phyloP scores from a whole-genome alignment of 164 flowering plant genomes.

The Vitis cinerea region DNA sequence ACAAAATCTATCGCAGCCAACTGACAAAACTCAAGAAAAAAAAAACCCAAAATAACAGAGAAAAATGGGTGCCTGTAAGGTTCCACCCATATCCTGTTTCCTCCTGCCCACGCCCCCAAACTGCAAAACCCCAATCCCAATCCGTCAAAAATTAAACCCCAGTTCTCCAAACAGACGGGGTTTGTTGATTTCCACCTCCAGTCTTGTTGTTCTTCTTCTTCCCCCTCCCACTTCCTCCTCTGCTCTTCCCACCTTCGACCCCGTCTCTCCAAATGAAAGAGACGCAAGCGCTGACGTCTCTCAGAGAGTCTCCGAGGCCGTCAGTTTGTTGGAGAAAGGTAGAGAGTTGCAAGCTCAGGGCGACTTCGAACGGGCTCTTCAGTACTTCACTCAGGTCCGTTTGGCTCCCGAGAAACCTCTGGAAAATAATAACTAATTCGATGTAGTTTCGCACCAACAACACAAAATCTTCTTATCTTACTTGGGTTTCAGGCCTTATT shows the following conservation, averaged over 20 bases:
- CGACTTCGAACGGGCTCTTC: constrained; percentile 50
- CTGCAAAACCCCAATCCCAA: background rate
- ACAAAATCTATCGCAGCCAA: no score
- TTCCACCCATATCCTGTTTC: constrained; percentile 15
- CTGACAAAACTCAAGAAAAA: no score
- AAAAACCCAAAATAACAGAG: no score
- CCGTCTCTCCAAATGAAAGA: constrained; percentile 42
- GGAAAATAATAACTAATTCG: no score
- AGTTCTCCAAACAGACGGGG: constrained; percentile 23
- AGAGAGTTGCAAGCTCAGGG: constrained; percentile 66
- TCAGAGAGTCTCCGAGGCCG: constrained; percentile 40
- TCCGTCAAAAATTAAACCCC: background rate
- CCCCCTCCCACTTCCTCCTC: constrained; percentile 10
- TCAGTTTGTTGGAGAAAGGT: constrained; percentile 56
- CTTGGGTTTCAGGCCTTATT: no score
- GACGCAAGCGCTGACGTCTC: constrained; percentile 40
- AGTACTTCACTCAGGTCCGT: constrained; percentile 52
- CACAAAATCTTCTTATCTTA: no score
- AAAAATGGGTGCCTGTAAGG: constrained; percentile 12
- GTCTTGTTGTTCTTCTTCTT: constrained; percentile 18
- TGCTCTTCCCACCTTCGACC: constrained; percentile 38
- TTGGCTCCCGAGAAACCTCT: background rate
- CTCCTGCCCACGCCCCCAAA: constrained; percentile 2
- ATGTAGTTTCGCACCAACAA: no score
- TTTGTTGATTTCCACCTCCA: constrained; percentile 33